These are phyloP conservation scores for Chrysanthemum lavandulifolium DNA, from an alignment of 129 eudicot species.

Conservation along the genomic window DNA sequence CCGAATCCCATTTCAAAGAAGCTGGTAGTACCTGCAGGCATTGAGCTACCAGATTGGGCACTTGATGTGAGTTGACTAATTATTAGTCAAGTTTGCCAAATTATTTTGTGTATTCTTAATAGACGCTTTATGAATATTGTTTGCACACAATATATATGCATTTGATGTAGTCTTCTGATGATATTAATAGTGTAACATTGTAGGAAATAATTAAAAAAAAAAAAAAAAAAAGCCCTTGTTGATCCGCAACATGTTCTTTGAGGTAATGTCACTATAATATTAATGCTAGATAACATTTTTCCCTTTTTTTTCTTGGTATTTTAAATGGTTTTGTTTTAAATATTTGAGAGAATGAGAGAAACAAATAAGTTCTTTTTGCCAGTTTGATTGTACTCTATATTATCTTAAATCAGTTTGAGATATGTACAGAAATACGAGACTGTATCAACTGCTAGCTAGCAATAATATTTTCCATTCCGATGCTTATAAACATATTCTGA, in stretches of 20 bases:
- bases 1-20: constrained; percentile 75
- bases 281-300: neutral
- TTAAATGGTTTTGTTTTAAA: constrained; percentile 31
- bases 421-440: neutral
- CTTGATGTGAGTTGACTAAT: too few relatives aligned
- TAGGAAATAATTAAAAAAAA: constrained; percentile 81
- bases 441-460: neutral
- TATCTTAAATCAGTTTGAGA: neutral
- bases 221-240: constrained; percentile 66
- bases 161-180: neutral
- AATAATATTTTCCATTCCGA: too few relatives aligned
- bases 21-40: constrained; percentile 60
- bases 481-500: too few relatives aligned
- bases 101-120: neutral
- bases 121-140: too few relatives aligned
- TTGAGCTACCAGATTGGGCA: constrained; percentile 48
- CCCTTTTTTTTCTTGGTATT: neutral
- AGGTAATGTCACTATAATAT: constrained; percentile 47
- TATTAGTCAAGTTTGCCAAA: too few relatives aligned
- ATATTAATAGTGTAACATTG: constrained; percentile 18
- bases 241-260: constrained; percentile 83
- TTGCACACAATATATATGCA: too few relatives aligned
- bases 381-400: neutral
- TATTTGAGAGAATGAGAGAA: constrained; percentile 88
- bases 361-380: constrained; percentile 47